Evolutionary conservation across 495 filamentous ascomycete species (phyloP).

Genomic region (Hyaloscypha bicolor): DNA sequence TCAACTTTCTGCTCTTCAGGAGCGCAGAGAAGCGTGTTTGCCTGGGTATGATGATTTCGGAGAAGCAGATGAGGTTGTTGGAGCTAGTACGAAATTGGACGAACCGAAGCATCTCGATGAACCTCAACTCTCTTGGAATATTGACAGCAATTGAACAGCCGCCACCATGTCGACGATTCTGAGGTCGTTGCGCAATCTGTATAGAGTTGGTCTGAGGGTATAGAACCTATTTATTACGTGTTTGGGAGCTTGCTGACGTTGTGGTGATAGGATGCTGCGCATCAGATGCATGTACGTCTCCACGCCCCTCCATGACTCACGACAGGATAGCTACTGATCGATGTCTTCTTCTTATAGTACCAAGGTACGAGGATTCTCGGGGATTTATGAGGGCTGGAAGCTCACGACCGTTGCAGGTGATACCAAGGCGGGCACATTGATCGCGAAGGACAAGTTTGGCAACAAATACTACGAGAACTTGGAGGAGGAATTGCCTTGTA

Average conservation of each 20-base stretch:
- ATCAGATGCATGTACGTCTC: slow-evolving; percentile 85
- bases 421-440: slow-evolving; percentile 89
- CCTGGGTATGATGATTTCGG: slow-evolving; percentile 6
- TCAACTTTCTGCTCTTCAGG: slow-evolving; percentile 12
- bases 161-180: slow-evolving; percentile 83
- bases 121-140: slow-evolving; percentile 21
- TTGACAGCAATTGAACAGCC: slow-evolving; percentile 35
- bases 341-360: slow-evolving; percentile 25
- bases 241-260: slow-evolving; percentile 23
- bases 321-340: slow-evolving; percentile 22
- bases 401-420: slow-evolving; percentile 67
- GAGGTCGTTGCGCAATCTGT: slow-evolving; percentile 83
- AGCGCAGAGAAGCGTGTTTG: neutral
- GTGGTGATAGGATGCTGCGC: slow-evolving; percentile 70
- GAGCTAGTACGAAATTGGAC: slow-evolving; percentile 24
- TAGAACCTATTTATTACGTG: slow-evolving; percentile 20
- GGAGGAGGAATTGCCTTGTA: slow-evolving; percentile 89
- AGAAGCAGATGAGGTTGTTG: neutral
- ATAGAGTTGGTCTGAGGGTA: slow-evolving; percentile 87
- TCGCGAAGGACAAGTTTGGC: slow-evolving; percentile 85
- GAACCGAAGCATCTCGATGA: slow-evolving; percentile 19
- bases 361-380: slow-evolving; percentile 18
- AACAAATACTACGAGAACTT: slow-evolving; percentile 98
- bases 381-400: slow-evolving; percentile 5
- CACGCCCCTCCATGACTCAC: slow-evolving; percentile 8